Conservation (phyloP, 441 rosid genomes). For the Pelargonium myrrhifolium region DNA sequence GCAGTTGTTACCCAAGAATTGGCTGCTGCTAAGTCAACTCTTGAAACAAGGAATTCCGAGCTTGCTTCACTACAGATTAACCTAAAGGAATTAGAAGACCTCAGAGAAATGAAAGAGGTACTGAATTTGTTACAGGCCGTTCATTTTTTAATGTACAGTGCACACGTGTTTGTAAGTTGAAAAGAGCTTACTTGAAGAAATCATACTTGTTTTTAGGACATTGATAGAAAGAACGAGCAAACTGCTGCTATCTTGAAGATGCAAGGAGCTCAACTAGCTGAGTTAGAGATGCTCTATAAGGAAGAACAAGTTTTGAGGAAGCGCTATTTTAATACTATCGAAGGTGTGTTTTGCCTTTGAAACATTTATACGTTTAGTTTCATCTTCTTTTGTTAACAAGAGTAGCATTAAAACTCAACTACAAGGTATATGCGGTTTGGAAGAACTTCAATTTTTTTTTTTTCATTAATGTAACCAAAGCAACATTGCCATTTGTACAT, state of each 20-base stretch:
- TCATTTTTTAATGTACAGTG: background rate
- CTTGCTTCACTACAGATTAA: conserved; percentile 52
- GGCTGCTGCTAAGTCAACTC: conserved; percentile 45
- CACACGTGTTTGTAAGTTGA: background rate
- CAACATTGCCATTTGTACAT: conserved; percentile 16
- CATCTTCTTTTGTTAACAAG: no score
- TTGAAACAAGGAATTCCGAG: conserved; percentile 46
- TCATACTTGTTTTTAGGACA: conserved; percentile 52
- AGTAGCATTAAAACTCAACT: background rate
- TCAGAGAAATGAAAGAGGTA: conserved; percentile 98
- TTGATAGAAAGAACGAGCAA: conserved; percentile 91
- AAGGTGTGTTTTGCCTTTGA: conserved; percentile 40
- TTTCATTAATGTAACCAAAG: background rate
- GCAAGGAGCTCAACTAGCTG: conserved; percentile 93
- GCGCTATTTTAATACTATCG: conserved; percentile 83
- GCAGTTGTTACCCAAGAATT: conserved; percentile 49
- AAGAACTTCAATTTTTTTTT: background rate
- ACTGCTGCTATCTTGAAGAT: conserved; percentile 92
- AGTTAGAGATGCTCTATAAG: conserved; percentile 72
- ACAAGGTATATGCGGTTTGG: background rate
- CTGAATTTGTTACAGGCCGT: conserved; percentile 3
- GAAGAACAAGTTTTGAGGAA: conserved; percentile 87
- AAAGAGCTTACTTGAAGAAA: conserved; percentile 5
- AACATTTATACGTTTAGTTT: background rate
- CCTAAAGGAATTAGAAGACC: conserved; percentile 76